Evolutionary conservation across 352 stramenopile genomes (phyloP).

Genomic region (Discostella stelligera): DNA sequence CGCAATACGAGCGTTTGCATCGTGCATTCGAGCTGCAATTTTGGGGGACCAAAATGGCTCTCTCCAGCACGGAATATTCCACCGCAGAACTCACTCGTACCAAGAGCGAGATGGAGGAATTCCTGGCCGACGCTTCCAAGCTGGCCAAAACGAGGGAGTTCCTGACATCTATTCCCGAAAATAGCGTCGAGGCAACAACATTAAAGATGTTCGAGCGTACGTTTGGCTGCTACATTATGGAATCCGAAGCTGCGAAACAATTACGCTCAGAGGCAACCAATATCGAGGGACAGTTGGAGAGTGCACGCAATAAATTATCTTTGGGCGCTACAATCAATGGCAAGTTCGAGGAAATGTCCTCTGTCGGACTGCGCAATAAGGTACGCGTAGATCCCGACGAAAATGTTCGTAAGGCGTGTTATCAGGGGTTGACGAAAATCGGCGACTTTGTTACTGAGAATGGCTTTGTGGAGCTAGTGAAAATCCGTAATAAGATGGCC

Average conservation of each 20-base stretch:
- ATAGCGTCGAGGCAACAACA: constrained; percentile 21
- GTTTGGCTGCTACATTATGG: constrained; percentile 63
- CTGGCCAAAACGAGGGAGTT: constrained; percentile 42
- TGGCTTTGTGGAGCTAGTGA: constrained; percentile 74
- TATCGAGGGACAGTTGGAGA: constrained; percentile 62
- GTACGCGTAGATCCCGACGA: constrained; percentile 54
- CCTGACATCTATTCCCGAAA: constrained; percentile 11
- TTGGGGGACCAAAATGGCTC: constrained; percentile 75
- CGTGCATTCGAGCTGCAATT: constrained; percentile 69
- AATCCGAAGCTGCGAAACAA: constrained; percentile 45
- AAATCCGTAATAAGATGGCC: constrained; percentile 61
- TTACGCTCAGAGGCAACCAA: constrained; percentile 53
- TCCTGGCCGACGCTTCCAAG: constrained; percentile 47
- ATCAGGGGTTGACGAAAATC: constrained; percentile 63
- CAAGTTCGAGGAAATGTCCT: constrained; percentile 59
- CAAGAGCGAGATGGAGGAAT: constrained; percentile 68
- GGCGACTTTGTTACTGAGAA: constrained; percentile 66
- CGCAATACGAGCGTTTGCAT: constrained; percentile 58
- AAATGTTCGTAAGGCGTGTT: constrained; percentile 56
- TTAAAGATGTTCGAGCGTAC: constrained; percentile 48
- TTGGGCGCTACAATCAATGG: constrained; percentile 49
- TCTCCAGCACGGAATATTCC: constrained; percentile 51
- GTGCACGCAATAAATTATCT: constrained; percentile 55
- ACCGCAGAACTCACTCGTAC: constrained; percentile 55
- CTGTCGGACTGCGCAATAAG: constrained; percentile 59